phyloP scores from a whole-genome alignment of 768 basidiomycete genomes.

The Epithele typhae region DNA sequence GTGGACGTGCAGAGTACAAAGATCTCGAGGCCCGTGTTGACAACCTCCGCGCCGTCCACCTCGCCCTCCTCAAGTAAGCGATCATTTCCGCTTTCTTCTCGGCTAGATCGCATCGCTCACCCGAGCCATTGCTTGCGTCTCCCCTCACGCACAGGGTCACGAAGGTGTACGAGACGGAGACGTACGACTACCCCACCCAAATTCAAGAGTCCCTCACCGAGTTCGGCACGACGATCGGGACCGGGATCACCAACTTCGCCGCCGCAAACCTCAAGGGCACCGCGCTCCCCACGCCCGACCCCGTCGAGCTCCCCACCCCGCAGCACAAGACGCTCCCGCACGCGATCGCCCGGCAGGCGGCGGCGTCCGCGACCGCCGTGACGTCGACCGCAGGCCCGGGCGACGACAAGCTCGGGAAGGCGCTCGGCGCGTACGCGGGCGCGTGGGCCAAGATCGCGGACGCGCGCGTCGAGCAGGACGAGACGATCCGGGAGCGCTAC shows the following conservation, averaged over 20 bases:
- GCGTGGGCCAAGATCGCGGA: constrained; percentile 82
- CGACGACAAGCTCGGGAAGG: constrained; percentile 69
- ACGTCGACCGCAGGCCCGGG: constrained; percentile 40
- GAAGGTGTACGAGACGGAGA: constrained; percentile 83
- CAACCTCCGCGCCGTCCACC: constrained; percentile 76
- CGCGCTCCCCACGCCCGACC: constrained; percentile 72
- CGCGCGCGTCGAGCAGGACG: constrained; percentile 80
- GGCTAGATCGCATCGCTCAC: neutral
- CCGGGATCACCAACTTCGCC: constrained; percentile 78
- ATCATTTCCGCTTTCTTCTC: neutral
- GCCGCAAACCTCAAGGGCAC: constrained; percentile 87
- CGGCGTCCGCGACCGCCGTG: constrained; percentile 48
- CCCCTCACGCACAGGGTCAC: constrained; percentile 56
- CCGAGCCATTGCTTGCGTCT: neutral
- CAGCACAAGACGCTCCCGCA: constrained; percentile 98
- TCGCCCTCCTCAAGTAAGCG: constrained; percentile 73
- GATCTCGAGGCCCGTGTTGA: constrained; percentile 95
- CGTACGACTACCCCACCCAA: constrained; percentile 87
- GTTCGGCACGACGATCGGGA: constrained; percentile 63
- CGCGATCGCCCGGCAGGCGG: constrained; percentile 81
- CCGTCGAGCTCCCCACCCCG: constrained; percentile 47
- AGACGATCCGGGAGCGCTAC: constrained; percentile 59
- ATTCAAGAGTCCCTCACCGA: constrained; percentile 80
- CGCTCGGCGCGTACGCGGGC: constrained; percentile 70
- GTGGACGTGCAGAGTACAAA: constrained; percentile 73